Evolutionary conservation across 2,329 filamentous ascomycete species (phyloP), one percentile per base, ranked within the genome.

Genomic region (Monilinia fructicola): DNA sequence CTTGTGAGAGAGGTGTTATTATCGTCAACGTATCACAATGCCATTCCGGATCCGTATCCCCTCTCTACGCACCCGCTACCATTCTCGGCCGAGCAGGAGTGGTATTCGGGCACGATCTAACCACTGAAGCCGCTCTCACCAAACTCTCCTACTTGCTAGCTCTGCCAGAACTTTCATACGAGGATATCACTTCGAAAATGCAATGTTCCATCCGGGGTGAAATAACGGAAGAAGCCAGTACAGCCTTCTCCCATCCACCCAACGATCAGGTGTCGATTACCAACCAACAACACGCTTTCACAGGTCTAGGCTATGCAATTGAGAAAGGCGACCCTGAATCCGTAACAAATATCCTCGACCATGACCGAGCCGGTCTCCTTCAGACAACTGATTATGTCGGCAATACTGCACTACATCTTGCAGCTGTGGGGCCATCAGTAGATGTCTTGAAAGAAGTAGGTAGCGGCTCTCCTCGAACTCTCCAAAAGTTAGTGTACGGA

Each of bases 1-100:
- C 88, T 6, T 86, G 90, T 18, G 78, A 83, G 71, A 81, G 87
- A 64, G 88, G 88, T 9, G 87, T 90, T 54, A 86, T 90, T 46
- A 89, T 91, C 69, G 87, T 91, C 40, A 91, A 90, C 72, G 84
- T 91, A 62, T 90, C 87, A 1, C 89, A 91, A 76, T 91, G 76
- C 52, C 74, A 75, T 69, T 83, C 82, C 2, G 84, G 84, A 12
- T 83, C 80, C 59, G 84, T 87, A 26, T 84, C 80, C 52, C 83
- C 84, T 1, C 78, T 86, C 14, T 87, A 86, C 74, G 84, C 84
- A n/a, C 80, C 84, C 1, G 84, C 82, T 14, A 84, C 87, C 72
- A 83, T 84, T 54, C 79, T 91, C 3, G 87, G 87, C 26, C 81
- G 83, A 52, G 88, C 87, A 10, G 89, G 89, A 2, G 87, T 91